Base-by-base conservation (phyloP, 352 stramenopile species). In the Pythium aquatile region DNA sequence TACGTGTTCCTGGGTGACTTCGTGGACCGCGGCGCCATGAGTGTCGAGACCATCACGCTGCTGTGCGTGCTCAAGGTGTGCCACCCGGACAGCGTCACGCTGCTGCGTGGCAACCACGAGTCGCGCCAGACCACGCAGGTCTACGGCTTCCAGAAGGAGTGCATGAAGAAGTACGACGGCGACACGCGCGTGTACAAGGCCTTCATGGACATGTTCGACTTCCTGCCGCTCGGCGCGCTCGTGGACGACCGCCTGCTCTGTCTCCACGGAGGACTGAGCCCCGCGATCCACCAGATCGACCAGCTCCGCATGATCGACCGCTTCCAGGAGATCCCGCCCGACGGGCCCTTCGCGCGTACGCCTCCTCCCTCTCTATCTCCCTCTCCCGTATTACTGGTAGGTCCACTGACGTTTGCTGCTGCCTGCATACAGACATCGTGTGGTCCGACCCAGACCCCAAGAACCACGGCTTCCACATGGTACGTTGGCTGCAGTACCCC, bases 1-100 rank as follows among this genome's bases (percentile, higher is more conserved):
- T 96, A 96, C 78, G 74, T 96, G 20, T 96, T 96, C 71, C 91
- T 96, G 69, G 88, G 88, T 20, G 88, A 96, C 73, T 96, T 94
- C 58, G 88, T 96, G 33, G 88, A 96, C 76, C 88, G 88, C 48
- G 88, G 88, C 11, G 94, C 93, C 74, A 96, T 94, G 70, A 93
- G 83, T 55, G 74, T 96, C 42, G 86, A 95, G 72, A 93, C 79
- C 52, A 84, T 96, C 33, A 83, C 84, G 63, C 75, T 96, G 42
- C 74, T 96, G 42, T 85, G 92, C 33, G 87, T 87, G 58, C 81
- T 96, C 47, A 96, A 95, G 63, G 83, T 95, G 65, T 87, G 88
- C 59, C 84, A 96, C 70, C 85, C 76, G n/a, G 87, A 96, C 60
- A 85, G 85, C 59, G 91, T 96, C 53, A 94, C 87, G 73, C 87